Evolutionary conservation across 2,329 filamentous ascomycete genomes (phyloP), one percentile per base, ranked within the genome.

Genomic region (Hirsutella minnesotensis): DNA sequence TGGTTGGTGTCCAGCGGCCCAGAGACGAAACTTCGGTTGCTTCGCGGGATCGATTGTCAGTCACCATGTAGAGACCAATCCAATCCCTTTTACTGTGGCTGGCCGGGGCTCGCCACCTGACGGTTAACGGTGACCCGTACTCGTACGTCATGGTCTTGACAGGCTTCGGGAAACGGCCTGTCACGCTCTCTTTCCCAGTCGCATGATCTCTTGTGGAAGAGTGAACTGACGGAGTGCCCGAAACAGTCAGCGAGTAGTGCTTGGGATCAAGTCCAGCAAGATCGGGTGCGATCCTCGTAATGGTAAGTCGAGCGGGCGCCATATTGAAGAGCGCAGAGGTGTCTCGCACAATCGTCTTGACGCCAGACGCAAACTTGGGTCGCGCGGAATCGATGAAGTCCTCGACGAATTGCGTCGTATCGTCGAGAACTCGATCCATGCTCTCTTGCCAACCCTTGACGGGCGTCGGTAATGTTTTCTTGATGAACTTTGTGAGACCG

Each of bases 11-110:
- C 92, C 92, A 98, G 44, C 92, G 80, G 31, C 90, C 89, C 43
- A 90, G 79, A 2, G 87, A 94, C 4, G 86, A 79, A 9, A 95
- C 78, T 41, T 86, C 81, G 2, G 92, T 95, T 13, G 82, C 69
- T 33, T 95, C 86, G 34, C 90, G 79, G 8, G 86, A 92, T 7
- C 80, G 77, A 57, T 95, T 98, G 63, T 96, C 90, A 3, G 87
- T 88, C 3, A 98, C 87, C 77, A 89, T 88, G 68, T 96, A 98
- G 5, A 98, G 72, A 4, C 90, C 90, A 42, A 98, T 81, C 92
- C 92, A 98, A 61, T 98, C 92, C 54, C 83, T 84, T 59, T 84
- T 88, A 65, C 81, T 82, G 63, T 96, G 92, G 50, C 88, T 86
- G 31, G 79, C 71, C 0, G 92, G 90, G 0, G 90, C 92, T 22